Conservation (phyloP, 148 eudicot species). For the Pharnaceum exiguum region DNA sequence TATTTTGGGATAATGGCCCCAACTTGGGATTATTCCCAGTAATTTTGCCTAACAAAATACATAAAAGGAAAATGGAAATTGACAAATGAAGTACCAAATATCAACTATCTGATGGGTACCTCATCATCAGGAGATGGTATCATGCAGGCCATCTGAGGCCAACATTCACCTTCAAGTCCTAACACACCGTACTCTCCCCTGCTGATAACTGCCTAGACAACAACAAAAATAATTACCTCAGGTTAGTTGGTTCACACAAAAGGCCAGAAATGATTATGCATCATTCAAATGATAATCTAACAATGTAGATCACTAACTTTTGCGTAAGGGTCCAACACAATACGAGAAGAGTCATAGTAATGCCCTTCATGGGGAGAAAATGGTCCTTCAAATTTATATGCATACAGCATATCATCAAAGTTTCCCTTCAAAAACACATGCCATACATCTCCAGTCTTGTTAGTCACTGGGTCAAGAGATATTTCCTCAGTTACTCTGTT, state of each 20-base stretch:
- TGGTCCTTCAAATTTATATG: conserved; percentile 73
- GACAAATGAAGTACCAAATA: neutral
- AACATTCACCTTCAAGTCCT: conserved; percentile 68
- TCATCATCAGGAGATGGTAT: conserved; percentile 62
- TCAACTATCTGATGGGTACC: conserved; percentile 31
- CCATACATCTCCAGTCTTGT: conserved; percentile 94
- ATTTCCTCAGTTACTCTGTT: conserved; percentile 68
- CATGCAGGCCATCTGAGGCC: conserved; percentile 93
- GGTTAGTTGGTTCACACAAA: conserved; percentile 2
- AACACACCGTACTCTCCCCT: conserved; percentile 71
- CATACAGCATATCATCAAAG: conserved; percentile 68
- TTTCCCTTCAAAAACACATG: conserved; percentile 80
- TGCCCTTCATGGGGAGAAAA: conserved; percentile 79
- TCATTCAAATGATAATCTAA: neutral
- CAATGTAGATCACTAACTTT: conserved; percentile 50
- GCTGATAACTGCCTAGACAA: conserved; percentile 81
- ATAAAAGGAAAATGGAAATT: neutral
- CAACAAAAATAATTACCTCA: conserved; percentile 9
- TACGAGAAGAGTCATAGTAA: conserved; percentile 62
- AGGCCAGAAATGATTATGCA: neutral
- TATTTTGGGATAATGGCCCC: no score
- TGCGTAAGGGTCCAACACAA: conserved; percentile 87
- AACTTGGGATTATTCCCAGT: no score
- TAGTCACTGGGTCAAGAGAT: conserved; percentile 60
- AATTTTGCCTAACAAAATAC: neutral